These are phyloP conservation scores for Colletotrichum phormii DNA, from an alignment of 2,329 filamentous ascomycete species.

Conservation along the genomic window DNA sequence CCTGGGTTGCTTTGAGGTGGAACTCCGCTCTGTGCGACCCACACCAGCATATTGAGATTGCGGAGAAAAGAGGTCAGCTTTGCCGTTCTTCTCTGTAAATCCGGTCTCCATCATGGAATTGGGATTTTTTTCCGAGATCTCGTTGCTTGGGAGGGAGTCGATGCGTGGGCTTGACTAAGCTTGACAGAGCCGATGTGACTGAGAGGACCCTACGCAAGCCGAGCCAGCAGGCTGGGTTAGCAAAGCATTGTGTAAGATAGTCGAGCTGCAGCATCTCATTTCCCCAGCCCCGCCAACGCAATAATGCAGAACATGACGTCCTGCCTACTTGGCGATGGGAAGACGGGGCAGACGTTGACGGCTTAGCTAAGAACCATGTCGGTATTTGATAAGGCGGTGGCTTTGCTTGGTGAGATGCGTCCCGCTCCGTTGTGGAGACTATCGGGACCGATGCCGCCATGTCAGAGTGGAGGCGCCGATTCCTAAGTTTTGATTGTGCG, in stretches of 20 bases:
- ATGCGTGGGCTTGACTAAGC: conserved; percentile 34
- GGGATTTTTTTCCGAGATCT: neutral
- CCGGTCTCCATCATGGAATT: neutral
- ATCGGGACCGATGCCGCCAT: neutral
- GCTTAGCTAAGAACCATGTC: conserved; percentile 32
- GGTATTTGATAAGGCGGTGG: conserved; percentile 18
- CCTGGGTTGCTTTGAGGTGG: conserved; percentile 8
- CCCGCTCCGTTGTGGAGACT: conserved; percentile 26
- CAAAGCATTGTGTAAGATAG: neutral
- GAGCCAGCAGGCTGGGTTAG: too few species aligned
- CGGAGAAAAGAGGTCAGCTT: neutral
- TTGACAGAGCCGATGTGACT: neutral
- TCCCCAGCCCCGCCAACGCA: neutral
- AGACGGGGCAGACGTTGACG: neutral
- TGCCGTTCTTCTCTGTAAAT: neutral
- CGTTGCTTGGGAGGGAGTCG: neutral
- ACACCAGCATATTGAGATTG: neutral
- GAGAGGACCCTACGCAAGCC: neutral
- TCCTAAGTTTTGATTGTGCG: conserved; percentile 2
- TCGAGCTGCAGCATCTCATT: neutral
- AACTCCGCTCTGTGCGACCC: conserved; percentile 22
- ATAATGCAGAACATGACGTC: neutral
- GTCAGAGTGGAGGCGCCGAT: conserved; percentile 3
- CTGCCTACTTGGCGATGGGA: neutral
- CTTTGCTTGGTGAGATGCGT: conserved; percentile 23